Evolutionary conservation across 352 stramenopile genomes (phyloP), one percentile per base, ranked within the genome.

Genomic region (Albugo laibachii): DNA sequence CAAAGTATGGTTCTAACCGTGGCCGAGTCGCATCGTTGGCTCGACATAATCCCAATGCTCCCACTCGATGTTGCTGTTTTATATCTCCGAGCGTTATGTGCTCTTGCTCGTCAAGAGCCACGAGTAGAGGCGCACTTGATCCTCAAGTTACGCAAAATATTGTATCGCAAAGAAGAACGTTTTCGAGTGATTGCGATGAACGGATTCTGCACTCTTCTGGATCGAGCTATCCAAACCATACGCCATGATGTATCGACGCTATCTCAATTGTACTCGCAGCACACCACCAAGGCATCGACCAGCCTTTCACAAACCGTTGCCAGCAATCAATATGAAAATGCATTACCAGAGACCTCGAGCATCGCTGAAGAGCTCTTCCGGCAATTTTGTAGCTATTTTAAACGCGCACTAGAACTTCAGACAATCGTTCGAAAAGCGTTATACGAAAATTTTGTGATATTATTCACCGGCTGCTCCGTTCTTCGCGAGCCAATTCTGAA

Each of bases 321-420:
- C 48, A 47, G 39, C 3, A 58, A 69, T 45, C 59, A 71, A 12
- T 59, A 69, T 14, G 50, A 50, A 8, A 66, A 67, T n/a, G 52
- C 61, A 2, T 50, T 71, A 31, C 24, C 24, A 8, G 3, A 31
- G 24, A 31, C 24, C 3, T 31, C 24, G 24, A 31, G 24, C 3
- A 47, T 65, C 0, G 62, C 62, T 8, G 65, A 76, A 38, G 61
- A 76, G 44, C 45, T 76, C 0, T 80, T 68, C 41, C 68, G 68
- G 1, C 68, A 80, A 43, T 80, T 80, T 47, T 62, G 59, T 37
- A 63, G 65, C 5, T 58, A 77, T 34, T 80, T 80, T 42, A 63
- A 63, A 31, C 53, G 56, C 1, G 63, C 63, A 1, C 54, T 80
- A 14, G 48, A 71, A 31, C 56, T 76, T 3, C 68, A 80, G 39